Percentiles rank a stretch among this genome's conserved stretches.
Conservation (phyloP, 352 stramenopile genomes). For the Pythium coloratum region DNA sequence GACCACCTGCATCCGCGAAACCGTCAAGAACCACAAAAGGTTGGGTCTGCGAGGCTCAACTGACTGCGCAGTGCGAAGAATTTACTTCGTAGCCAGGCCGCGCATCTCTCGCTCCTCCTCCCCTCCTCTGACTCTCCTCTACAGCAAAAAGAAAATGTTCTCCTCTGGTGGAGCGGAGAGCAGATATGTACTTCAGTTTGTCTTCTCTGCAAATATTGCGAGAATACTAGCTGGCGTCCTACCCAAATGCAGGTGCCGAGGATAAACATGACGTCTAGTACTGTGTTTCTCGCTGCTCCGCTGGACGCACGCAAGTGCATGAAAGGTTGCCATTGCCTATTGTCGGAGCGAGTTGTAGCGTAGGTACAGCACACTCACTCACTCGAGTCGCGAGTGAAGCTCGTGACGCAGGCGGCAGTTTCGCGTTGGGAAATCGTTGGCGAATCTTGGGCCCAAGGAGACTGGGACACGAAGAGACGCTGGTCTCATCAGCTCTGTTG, state of each 20-base stretch:
- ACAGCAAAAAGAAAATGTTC: neutral
- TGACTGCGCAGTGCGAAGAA: slow-evolving; percentile 1
- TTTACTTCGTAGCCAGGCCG: neutral
- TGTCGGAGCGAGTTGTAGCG: neutral
- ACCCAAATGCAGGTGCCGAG: neutral
- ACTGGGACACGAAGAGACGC: neutral
- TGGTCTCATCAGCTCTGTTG: neutral
- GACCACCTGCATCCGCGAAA: neutral
- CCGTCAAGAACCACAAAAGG: neutral
- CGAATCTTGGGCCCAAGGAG: neutral
- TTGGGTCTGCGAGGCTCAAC: neutral
- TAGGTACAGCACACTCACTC: neutral
- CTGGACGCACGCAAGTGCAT: neutral
- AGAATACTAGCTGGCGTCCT: neutral
- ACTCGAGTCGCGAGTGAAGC: neutral
- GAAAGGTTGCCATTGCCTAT: neutral
- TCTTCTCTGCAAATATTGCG: neutral
- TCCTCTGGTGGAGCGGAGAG: neutral
- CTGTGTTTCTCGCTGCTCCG: slow-evolving; percentile 5
- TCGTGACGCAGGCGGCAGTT: slow-evolving; percentile 4
- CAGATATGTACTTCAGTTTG: neutral
- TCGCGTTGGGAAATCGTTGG: neutral
- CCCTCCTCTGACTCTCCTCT: neutral
- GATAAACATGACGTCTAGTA: neutral
- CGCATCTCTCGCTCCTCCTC: slow-evolving; percentile 2